Evolutionary conservation across 2,329 filamentous ascomycete species (phyloP), one percentile per base, ranked within the genome.

Genomic region (Penicillium sp.): DNA sequence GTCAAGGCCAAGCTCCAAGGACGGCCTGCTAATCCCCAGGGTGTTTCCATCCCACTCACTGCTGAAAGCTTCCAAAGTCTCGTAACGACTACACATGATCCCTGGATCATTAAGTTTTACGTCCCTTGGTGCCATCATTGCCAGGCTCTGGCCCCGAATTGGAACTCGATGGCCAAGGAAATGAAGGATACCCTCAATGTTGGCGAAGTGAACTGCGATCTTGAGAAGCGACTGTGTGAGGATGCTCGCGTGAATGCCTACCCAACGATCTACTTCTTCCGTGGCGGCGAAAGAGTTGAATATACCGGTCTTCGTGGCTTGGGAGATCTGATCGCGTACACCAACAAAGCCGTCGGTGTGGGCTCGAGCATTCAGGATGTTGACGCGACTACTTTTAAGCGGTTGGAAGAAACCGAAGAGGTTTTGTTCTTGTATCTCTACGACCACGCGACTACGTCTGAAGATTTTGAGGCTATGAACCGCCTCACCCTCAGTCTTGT

Each of bases 41-140:
- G 93, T 6, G 74, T 78, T 15, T 94, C 88, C 6, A 76, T 88
- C 31, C 71, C 83, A 6, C 77, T 98, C 45, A 89, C 83, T 2
- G 84, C 87, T 0, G 89, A 96, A 64, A 87, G 77, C 55, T 98
- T 98, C 73, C 85, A 94, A 66, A 82, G 80, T 51, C 75, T 85
- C 33, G 90, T 98, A 41, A 95, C 88, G 3, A 86, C 84, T 66
- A 89, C 88, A 0, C 82, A 87, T 56, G 89, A 97, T 55, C 85
- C 90, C 6, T 98, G 93, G 93, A 96, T 98, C 65, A 83, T 98
- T 76, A 98, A 98, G 70, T 97, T 98, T 68, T 97, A 96, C 67
- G 90, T 88, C 17, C 94, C 93, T 6, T 97, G 91, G 93, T 98
- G 93, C 69, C 82, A 84, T 59, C 93, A 98, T 71, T 98, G 94